Conservation (phyloP, 257 asterid species). For the Nicotiana benthamiana region DNA sequence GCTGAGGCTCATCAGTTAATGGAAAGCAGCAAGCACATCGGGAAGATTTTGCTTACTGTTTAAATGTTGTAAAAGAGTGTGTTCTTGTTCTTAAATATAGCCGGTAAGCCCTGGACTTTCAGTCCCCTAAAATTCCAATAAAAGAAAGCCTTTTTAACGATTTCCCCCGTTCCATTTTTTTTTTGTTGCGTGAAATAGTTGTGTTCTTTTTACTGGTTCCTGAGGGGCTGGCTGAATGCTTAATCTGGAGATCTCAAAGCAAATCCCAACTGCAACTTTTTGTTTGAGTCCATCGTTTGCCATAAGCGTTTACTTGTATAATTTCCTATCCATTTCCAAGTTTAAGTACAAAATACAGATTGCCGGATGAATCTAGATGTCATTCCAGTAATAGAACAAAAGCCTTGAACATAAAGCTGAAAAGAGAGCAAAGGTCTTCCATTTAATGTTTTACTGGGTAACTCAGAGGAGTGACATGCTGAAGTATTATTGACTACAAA, state of each 20-base stretch:
- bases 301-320: not conserved
- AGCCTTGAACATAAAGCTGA: not conserved
- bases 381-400: not conserved
- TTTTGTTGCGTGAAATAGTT: not conserved
- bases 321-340: not conserved
- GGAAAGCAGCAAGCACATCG: constrained; percentile 89
- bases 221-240: not conserved
- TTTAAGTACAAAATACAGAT: not conserved
- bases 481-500: not conserved
- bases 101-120: not conserved
- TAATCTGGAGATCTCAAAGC: not conserved
- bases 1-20: constrained; percentile 72
- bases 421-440: not conserved
- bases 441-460: not conserved
- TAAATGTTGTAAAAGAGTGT: constrained; percentile 4
- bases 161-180: not conserved
- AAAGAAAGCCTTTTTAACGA: not conserved
- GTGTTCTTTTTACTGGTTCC: not conserved
- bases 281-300: not conserved
- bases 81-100: not conserved
- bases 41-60: constrained; percentile 65
- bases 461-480: not conserved
- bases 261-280: not conserved
- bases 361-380: not conserved
- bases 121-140: not conserved